Evolutionary conservation across 2,329 filamentous ascomycete genomes (phyloP), one percentile per base, ranked within the genome.

Genomic region (Phyllosticta paracitricarpa): DNA sequence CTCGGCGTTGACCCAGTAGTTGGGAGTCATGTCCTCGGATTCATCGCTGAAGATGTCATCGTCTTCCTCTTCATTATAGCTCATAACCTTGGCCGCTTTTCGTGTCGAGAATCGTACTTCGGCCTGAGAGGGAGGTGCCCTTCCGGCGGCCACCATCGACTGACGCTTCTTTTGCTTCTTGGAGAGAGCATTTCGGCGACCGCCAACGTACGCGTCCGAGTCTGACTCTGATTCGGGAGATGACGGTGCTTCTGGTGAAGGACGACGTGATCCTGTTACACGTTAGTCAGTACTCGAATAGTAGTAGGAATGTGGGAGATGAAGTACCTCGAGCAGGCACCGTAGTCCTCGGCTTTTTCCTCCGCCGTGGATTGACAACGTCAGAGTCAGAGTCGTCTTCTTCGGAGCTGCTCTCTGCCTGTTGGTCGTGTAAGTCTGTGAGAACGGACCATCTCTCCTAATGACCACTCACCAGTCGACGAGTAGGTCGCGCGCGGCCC

Each of bases 81-180:
- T 88, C 4, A 82, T 82, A 56, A 87, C 79, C 71, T 90, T 90
- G 14, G 89, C 89, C 59, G 91, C 89, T 65, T 90, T 88, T 63
- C 93, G 84, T 59, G 88, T 94, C 6, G 92, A 96, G 83, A 96
- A 97, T 65, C 93, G 88, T 70, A 96, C 89, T 76, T 96, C 92
- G 62, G 84, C 83, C 67, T 87, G 83, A 4, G 85, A 80, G 7
- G 88, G 82, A 51, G 84, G 82, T 12, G 85, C 82, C 68, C 73
- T 70, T 48, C 87, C 81, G 56, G 79, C 83, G 25, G 85, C 82
- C 63, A 80, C 77, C 71, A 91, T 83, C 62, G 87, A 80, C 70
- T 89, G 84, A 63, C 87, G 85, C 61, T 88, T 88, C 64, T 81
- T 80, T 68, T 90, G 89, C 72, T 90, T 92, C 76, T 92, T 94